Base-by-base conservation (phyloP, 441 rosid species). In the Populus tomentosa region DNA sequence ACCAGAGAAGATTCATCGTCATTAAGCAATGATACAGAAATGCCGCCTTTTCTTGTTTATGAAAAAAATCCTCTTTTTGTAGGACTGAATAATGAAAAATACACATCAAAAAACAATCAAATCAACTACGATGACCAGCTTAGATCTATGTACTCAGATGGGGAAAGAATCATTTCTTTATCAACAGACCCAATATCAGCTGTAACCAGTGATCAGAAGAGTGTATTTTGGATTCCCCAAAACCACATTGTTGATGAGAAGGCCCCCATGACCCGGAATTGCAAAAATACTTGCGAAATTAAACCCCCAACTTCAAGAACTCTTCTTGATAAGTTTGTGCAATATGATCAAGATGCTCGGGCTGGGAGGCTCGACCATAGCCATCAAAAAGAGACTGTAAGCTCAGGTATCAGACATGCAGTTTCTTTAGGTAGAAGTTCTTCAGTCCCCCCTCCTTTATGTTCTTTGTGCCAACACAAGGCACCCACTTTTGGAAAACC, bases 401-500 rank as follows among this genome's bases (percentile, higher is more conserved):
- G 66, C 75, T 80, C 95, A 77, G 80, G 75, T 79, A 72, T 75
- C 50, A 88, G 83, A 74, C 82, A 78, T 77, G 81, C 83, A 30
- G 86, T 87, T 70, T 79, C 94, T 36, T 78, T 84, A 50, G 85
- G 87, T 56, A 88, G 91, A 87, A 78, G 83, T 64, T 87, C 91
- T 69, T 89, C 90, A 4, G 69, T 74, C 77, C 95, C 95, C 67
- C 95, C 95, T 78, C 95, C 95, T 14, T 70, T 91, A 71, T 91
- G 95, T 79, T 88, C 93, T 14, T 72, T 88, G 18, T 91, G 93
- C 84, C 90, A 87, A 76, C 87, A 89, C 76, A 86, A 86, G 82
- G 87, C 95, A 46, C 93, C 95, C 0, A 75, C 80, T 69, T 88
- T 89, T 78, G 93, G 93, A 71, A 88, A 89, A 74, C 92, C 95